Conservation (phyloP, 495 filamentous ascomycete genomes). For the Poronia punctata region DNA sequence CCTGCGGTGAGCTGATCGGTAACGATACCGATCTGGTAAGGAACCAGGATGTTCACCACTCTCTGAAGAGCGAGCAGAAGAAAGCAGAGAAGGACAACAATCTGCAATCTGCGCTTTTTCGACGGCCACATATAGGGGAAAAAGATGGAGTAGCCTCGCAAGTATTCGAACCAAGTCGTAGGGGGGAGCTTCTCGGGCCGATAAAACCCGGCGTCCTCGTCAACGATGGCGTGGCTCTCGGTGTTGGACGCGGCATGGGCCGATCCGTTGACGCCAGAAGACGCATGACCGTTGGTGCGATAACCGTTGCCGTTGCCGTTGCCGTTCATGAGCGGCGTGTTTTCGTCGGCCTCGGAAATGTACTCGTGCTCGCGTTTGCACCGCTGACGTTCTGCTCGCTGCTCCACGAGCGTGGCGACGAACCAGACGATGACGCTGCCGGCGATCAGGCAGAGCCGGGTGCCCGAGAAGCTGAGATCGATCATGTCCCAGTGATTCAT, state of each 20-base stretch:
- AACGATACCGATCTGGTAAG: constrained; percentile 66
- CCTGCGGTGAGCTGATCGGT: constrained; percentile 51
- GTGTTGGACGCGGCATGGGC: constrained; percentile 22
- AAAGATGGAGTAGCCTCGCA: constrained; percentile 79
- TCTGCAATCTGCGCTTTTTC: constrained; percentile 62
- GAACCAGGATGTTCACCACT: constrained; percentile 73
- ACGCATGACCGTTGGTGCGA: constrained; percentile 23
- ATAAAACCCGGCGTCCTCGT: constrained; percentile 46
- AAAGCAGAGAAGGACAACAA: constrained; percentile 74
- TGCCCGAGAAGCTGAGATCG: constrained; percentile 40
- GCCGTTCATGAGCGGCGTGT: constrained; percentile 42
- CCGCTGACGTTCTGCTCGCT: constrained; percentile 26
- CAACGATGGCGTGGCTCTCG: constrained; percentile 29
- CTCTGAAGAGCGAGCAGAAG: constrained; percentile 68
- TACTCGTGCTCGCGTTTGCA: constrained; percentile 39
- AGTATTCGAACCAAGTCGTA: constrained; percentile 73
- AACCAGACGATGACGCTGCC: constrained; percentile 36
- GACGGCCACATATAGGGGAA: constrained; percentile 86
- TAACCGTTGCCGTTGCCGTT: constrained; percentile 25
- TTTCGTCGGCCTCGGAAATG: constrained; percentile 36
- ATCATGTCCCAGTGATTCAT: constrained; percentile 43
- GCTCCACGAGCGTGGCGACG: constrained; percentile 21
- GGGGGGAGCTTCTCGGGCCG: constrained; percentile 39
- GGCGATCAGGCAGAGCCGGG: constrained; percentile 32
- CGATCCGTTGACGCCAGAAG: constrained; percentile 17